Evolutionary conservation across 768 basidiomycete species (phyloP).

Genomic region (Trametes coccinea): DNA sequence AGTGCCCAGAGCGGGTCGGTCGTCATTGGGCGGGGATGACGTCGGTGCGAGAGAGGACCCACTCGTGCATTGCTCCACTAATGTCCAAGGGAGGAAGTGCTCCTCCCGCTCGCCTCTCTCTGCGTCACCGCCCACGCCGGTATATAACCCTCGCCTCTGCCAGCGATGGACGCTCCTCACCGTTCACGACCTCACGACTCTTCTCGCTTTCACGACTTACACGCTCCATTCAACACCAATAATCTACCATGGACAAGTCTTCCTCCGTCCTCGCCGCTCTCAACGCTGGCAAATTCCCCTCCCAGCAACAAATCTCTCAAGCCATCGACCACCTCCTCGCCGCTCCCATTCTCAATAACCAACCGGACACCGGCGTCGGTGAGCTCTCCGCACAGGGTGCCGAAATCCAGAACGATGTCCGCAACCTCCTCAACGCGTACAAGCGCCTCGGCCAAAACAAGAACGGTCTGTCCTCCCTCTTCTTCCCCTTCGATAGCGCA

Average conservation of each 20-base stretch:
- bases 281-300: slow-evolving; percentile 70
- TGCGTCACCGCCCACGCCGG: neutral
- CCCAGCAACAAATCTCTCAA: slow-evolving; percentile 53
- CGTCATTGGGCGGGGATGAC: no score
- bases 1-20: no score
- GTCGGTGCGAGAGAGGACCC: no score
- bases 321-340: slow-evolving; percentile 58
- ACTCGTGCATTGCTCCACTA: no score
- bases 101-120: neutral
- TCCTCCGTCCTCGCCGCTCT: slow-evolving; percentile 66
- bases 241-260: slow-evolving; percentile 55
- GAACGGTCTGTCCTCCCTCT: slow-evolving; percentile 44
- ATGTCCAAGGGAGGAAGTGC: no score
- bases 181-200: neutral
- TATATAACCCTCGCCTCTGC: neutral
- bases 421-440: slow-evolving; percentile 57
- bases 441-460: slow-evolving; percentile 54
- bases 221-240: no score
- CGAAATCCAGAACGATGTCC: slow-evolving; percentile 49
- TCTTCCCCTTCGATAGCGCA: neutral
- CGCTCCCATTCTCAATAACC: slow-evolving; percentile 47
- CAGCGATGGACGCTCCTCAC: neutral
- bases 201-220: no score
- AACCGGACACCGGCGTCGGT: slow-evolving; percentile 38
- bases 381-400: slow-evolving; percentile 58